phyloP scores from a whole-genome alignment of 2,329 filamentous ascomycete species.

The Fusarium anthophilum region DNA sequence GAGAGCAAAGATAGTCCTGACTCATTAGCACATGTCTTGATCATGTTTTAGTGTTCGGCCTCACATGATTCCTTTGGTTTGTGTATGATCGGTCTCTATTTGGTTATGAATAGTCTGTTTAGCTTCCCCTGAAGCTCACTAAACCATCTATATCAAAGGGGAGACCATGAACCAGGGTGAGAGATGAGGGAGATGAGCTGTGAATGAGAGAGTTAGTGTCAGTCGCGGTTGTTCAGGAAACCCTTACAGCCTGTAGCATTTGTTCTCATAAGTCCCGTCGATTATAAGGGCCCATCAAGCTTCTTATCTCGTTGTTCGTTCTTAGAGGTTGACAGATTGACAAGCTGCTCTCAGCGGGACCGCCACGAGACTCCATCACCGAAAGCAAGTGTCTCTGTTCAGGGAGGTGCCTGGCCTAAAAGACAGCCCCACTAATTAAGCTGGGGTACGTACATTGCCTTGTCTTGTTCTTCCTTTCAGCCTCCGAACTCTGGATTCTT shows the following conservation, averaged over 20 bases:
- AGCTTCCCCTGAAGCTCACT: constrained; percentile 35
- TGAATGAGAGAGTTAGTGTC: background rate
- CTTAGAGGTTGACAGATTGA: constrained; percentile 26
- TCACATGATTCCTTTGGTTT: constrained; percentile 28
- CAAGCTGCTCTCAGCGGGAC: constrained; percentile 22
- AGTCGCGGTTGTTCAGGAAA: background rate
- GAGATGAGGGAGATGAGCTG: constrained; percentile 22
- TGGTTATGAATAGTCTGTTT: constrained; percentile 8
- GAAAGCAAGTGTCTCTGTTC: constrained; percentile 4
- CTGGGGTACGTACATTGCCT: constrained; percentile 33
- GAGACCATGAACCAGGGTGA: constrained; percentile 34
- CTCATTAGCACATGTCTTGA: background rate
- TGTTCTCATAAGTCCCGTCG: background rate
- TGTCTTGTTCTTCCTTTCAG: constrained; percentile 14
- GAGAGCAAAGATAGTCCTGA: constrained; percentile 92
- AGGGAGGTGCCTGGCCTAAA: constrained; percentile 18
- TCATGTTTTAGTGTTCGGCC: background rate
- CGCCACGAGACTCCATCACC: constrained; percentile 35
- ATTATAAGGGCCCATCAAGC: background rate
- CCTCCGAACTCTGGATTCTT: constrained; percentile 24
- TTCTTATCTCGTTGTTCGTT: background rate
- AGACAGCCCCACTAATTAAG: constrained; percentile 37
- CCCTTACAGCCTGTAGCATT: background rate
- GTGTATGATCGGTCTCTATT: constrained; percentile 10
- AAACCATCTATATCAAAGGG: constrained; percentile 30